These are phyloP conservation scores for Arthroderma sp. DNA, from an alignment of 2,329 filamentous ascomycete species.

Conservation along the genomic window DNA sequence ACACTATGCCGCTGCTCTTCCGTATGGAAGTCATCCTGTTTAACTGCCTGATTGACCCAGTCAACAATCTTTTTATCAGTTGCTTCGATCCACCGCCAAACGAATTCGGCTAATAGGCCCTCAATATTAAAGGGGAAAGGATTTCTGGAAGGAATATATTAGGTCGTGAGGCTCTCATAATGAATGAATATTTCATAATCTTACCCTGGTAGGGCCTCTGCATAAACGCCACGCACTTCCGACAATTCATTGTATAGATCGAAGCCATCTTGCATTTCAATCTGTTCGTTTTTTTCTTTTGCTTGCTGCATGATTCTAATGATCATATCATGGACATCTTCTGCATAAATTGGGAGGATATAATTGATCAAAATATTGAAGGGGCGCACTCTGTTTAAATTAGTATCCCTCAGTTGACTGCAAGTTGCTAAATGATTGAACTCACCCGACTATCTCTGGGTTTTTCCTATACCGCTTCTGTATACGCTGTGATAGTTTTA, in stretches of 20 bases:
- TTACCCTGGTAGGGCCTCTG: conserved; percentile 53
- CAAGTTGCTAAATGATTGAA: not conserved
- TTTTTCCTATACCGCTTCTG: conserved; percentile 85
- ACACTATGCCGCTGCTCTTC: conserved; percentile 85
- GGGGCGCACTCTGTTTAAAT: conserved; percentile 37
- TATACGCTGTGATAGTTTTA: conserved; percentile 74
- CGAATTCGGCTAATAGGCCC: conserved; percentile 72
- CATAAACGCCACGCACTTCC: conserved; percentile 69
- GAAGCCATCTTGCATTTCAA: conserved; percentile 84
- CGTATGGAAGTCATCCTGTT: conserved; percentile 69
- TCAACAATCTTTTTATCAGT: conserved; percentile 67
- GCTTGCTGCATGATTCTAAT: conserved; percentile 64
- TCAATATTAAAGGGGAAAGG: conserved; percentile 84
- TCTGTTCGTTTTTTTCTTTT: conserved; percentile 55
- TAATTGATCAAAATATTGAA: conserved; percentile 64
- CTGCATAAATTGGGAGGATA: conserved; percentile 78
- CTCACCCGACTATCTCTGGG: conserved; percentile 67
- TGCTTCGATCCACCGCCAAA: conserved; percentile 84
- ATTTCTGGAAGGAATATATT: conserved; percentile 20
- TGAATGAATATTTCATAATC: conserved; percentile 8
- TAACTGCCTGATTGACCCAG: conserved; percentile 82
- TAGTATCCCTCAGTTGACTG: conserved; percentile 11
- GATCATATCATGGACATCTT: conserved; percentile 76
- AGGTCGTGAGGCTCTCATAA: conserved; percentile 7
- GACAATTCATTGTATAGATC: conserved; percentile 82